Conservation (phyloP, 129 eudicot genomes). For the Tagetes patula region DNA sequence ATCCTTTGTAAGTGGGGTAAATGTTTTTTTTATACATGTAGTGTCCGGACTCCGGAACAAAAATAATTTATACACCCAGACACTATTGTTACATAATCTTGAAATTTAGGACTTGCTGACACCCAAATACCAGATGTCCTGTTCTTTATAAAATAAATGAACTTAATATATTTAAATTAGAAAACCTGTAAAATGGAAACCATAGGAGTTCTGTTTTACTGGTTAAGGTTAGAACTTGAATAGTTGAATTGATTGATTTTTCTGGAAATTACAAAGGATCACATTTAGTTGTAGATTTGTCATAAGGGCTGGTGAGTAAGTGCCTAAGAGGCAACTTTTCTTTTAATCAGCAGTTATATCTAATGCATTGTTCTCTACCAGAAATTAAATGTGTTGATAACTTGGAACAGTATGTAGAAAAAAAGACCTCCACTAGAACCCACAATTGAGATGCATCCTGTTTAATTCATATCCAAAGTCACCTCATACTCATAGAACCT, state of each 20-base stretch:
- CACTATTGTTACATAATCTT: background rate
- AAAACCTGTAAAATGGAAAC: background rate
- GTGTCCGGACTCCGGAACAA: background rate
- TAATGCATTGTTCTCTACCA: background rate
- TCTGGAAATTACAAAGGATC: background rate
- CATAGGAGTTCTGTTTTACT: background rate
- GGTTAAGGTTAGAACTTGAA: background rate
- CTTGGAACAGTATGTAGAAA: background rate
- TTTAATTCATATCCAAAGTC: no score
- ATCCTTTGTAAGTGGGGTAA: background rate
- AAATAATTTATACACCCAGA: background rate
- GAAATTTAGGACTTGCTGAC: background rate
- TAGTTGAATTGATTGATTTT: no score
- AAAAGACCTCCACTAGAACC: background rate
- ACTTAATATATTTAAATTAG: background rate
- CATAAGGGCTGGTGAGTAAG: background rate
- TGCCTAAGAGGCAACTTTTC: background rate
- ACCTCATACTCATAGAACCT: no score
- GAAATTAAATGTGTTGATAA: background rate
- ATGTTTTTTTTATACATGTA: background rate
- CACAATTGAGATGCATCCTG: background rate
- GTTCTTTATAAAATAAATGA: background rate
- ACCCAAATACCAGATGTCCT: background rate
- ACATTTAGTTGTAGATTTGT: background rate
- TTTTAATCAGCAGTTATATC: background rate